Conservation (phyloP, 768 basidiomycete genomes). For the Termitomyces sp. region DNA sequence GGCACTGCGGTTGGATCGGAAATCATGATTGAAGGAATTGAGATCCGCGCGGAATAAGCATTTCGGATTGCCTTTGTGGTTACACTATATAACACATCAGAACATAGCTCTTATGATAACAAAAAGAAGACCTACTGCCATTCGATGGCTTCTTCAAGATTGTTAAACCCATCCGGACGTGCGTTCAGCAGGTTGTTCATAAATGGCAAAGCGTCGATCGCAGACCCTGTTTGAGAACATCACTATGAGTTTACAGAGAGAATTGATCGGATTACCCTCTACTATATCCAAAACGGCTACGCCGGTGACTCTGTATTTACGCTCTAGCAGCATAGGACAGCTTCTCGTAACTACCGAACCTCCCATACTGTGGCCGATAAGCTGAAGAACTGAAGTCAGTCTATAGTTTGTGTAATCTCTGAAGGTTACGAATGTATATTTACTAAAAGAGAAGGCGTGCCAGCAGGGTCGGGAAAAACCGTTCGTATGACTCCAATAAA, state of each 20-base stretch:
- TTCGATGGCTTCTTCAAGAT: conserved; percentile 78
- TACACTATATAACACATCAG: conserved; percentile 47
- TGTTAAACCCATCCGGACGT: conserved; percentile 82
- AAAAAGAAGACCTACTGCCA: conserved; percentile 77
- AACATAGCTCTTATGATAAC: neutral
- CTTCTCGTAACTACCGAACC: conserved; percentile 81
- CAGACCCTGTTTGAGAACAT: conserved; percentile 57
- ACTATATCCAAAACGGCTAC: conserved; percentile 85
- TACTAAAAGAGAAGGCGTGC: conserved; percentile 73
- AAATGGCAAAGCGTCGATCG: conserved; percentile 86
- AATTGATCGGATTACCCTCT: conserved; percentile 48
- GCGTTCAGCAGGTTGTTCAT: conserved; percentile 87
- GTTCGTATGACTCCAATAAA: conserved; percentile 63
- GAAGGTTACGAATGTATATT: conserved; percentile 13
- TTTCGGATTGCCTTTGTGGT: conserved; percentile 81
- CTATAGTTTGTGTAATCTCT: neutral
- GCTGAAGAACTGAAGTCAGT: conserved; percentile 29
- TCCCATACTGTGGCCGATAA: conserved; percentile 96
- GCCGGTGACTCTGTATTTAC: conserved; percentile 67
- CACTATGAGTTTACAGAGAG: neutral
- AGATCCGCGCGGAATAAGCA: conserved; percentile 75
- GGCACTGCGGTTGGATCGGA: conserved; percentile 35
- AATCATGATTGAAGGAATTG: conserved; percentile 74
- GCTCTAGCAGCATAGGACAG: conserved; percentile 58
- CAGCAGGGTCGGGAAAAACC: conserved; percentile 58